A percentile compares a stretch with the other conserved stretches of the same genome.
Evolutionary conservation across 305 asterid genomes (phyloP).

Genomic region (Petunia hybrid): DNA sequence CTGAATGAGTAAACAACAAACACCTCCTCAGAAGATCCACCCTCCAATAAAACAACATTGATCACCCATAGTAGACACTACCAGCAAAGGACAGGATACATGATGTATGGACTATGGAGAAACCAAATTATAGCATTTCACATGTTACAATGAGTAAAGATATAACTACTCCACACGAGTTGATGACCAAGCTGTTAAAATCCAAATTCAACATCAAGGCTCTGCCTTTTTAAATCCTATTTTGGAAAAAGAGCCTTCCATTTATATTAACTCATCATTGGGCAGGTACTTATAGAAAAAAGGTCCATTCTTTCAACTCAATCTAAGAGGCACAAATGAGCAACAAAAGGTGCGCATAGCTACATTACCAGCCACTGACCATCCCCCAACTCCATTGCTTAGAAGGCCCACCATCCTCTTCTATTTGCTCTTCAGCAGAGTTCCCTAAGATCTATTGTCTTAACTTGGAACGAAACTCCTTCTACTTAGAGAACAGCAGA

Average conservation of each 20-base stretch:
- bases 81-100: background rate
- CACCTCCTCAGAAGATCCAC: background rate
- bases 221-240: background rate
- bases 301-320: background rate
- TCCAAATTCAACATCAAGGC: background rate
- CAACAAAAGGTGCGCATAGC: background rate
- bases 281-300: background rate
- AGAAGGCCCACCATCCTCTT: background rate
- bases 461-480: background rate
- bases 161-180: background rate
- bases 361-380: constrained; percentile 5
- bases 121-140: background rate
- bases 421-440: constrained; percentile 23
- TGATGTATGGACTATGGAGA: background rate
- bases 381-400: constrained; percentile 4
- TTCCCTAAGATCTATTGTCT: background rate
- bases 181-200: background rate
- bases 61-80: background rate
- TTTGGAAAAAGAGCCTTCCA: background rate
- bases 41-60: background rate
- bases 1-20: background rate
- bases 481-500: background rate
- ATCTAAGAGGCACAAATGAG: background rate
- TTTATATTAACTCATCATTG: background rate
- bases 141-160: background rate